A percentile compares a stretch with the other conserved stretches of the same genome.
These are phyloP conservation scores for Coemansia sp. DNA, from an alignment of 192 early-diverging fungal genomes.

Conservation along the genomic window DNA sequence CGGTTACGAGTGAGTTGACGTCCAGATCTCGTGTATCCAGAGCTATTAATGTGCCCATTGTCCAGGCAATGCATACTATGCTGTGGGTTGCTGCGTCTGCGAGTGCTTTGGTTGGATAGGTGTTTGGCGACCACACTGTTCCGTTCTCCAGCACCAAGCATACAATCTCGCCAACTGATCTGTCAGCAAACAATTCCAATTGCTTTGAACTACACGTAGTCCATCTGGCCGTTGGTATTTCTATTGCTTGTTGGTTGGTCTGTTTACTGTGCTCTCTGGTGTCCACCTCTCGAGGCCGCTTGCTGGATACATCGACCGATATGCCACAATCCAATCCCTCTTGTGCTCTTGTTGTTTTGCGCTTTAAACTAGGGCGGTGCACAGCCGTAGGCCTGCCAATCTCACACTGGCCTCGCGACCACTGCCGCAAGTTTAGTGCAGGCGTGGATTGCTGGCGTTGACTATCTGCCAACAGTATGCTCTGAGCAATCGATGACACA, in stretches of 20 bases:
- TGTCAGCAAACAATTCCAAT: not conserved
- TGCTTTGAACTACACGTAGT: not conserved
- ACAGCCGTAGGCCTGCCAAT: constrained; percentile 4
- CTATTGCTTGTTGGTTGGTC: not conserved
- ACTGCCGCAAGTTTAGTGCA: constrained; percentile 2
- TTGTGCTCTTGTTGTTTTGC: not conserved
- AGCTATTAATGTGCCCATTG: not conserved
- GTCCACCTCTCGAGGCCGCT: not conserved
- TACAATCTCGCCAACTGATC: constrained; percentile 1
- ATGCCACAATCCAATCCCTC: not conserved
- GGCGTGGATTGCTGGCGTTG: not conserved
- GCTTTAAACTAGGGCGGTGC: constrained; percentile 5
- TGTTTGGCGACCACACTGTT: constrained; percentile 3
- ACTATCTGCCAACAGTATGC: not conserved
- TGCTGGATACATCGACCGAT: not conserved
- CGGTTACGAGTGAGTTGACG: constrained; percentile 1
- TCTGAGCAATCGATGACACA: constrained; percentile 12
- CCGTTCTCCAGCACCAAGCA: constrained; percentile 8
- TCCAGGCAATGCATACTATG: not conserved
- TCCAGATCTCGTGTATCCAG: constrained; percentile 8
- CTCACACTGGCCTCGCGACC: constrained; percentile 11
- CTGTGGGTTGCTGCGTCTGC: not conserved
- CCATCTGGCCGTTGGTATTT: not conserved
- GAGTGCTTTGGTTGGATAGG: not conserved
- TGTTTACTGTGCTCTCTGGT: not conserved